Evolutionary conservation across 2,329 filamentous ascomycete genomes (phyloP).

Genomic region (Colletotrichum neosansevieriae): DNA sequence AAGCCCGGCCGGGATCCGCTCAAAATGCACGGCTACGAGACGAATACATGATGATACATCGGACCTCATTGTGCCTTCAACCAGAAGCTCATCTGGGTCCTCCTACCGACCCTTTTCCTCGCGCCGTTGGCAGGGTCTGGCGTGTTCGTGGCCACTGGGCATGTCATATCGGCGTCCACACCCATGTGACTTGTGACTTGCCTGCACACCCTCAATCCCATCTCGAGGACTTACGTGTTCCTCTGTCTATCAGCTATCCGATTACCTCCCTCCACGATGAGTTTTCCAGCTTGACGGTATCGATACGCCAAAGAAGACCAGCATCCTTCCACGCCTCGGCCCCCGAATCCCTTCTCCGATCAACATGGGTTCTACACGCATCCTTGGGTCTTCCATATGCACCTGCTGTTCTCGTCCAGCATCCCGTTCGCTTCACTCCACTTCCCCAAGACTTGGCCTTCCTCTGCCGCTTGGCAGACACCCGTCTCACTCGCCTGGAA

Average conservation of each 20-base stretch:
- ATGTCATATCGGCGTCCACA: slow-evolving; percentile 18
- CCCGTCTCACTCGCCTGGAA: slow-evolving; percentile 15
- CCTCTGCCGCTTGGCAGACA: slow-evolving; percentile 33
- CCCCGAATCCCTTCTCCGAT: slow-evolving; percentile 27
- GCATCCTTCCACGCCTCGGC: not conserved
- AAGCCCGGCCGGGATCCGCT: slow-evolving; percentile 35
- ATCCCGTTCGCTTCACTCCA: slow-evolving; percentile 37
- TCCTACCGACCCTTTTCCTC: not conserved
- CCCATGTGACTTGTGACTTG: not conserved
- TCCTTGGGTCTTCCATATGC: slow-evolving; percentile 16
- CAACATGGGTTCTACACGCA: slow-evolving; percentile 16
- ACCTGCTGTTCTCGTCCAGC: slow-evolving; percentile 39
- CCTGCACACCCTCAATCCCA: not conserved
- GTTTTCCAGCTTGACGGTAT: not conserved
- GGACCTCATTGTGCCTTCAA: not conserved
- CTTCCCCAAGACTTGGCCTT: slow-evolving; percentile 37
- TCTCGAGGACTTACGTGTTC: not conserved
- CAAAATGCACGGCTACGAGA: slow-evolving; percentile 18
- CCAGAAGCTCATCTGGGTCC: not conserved
- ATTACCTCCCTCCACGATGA: not conserved
- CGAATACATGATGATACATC: slow-evolving; percentile 24
- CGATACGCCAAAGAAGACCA: not conserved
- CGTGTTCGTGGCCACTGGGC: not conserved
- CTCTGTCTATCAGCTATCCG: not conserved
- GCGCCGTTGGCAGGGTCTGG: not conserved